Conservation (phyloP, 106 monocot species). For the Acorus gramineus region DNA sequence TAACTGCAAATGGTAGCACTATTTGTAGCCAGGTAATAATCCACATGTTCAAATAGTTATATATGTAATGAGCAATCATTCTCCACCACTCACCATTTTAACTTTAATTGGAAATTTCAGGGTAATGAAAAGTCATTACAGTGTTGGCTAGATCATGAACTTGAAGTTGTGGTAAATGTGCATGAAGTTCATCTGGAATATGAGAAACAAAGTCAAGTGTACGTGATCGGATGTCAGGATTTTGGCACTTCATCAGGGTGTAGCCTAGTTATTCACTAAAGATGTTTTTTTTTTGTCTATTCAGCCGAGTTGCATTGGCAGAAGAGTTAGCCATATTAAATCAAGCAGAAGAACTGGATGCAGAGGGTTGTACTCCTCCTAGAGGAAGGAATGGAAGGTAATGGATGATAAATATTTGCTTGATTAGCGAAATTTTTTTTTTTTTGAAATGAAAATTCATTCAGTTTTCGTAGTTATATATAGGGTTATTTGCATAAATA, state of each 20-base stretch:
- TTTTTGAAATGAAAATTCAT: background rate
- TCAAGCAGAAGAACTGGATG: constrained; percentile 45
- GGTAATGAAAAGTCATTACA: constrained; percentile 82
- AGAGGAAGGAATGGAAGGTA: constrained; percentile 58
- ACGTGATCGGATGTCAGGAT: constrained; percentile 16
- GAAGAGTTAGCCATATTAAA: constrained; percentile 75
- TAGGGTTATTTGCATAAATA: no score
- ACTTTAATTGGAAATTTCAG: constrained; percentile 25
- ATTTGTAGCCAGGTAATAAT: constrained; percentile 35
- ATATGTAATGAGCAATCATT: background rate
- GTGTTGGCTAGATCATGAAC: constrained; percentile 87
- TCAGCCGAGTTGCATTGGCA: constrained; percentile 63
- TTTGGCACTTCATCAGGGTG: constrained; percentile 1
- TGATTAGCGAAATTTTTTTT: background rate
- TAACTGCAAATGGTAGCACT: constrained; percentile 53
- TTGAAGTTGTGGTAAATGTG: constrained; percentile 89
- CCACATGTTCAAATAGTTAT: background rate
- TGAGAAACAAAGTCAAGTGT: constrained; percentile 97
- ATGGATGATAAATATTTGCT: background rate
- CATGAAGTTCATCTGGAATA: constrained; percentile 91
- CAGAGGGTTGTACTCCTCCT: constrained; percentile 28
- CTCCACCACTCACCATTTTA: background rate
- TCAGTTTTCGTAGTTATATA: no score
- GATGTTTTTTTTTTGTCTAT: constrained; percentile 1
- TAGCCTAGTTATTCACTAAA: constrained; percentile 4